A percentile compares a stretch with the other conserved stretches of the same genome.
phyloP scores from a whole-genome alignment of 257 asterid species.

The Salvia hispanica region DNA sequence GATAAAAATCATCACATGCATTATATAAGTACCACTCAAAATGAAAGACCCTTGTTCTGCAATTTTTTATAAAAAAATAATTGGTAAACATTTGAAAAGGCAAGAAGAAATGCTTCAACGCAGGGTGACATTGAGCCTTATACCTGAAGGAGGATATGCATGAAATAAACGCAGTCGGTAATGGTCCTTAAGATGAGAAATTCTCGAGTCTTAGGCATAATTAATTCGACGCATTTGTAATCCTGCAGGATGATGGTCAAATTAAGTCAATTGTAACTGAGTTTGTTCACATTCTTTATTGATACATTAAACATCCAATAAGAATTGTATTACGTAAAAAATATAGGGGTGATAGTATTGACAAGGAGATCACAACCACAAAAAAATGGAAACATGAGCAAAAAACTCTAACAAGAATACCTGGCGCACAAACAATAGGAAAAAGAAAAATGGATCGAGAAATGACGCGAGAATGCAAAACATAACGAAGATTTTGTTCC shows the following conservation, averaged over 20 bases:
- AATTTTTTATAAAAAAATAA: neutral
- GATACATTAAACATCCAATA: neutral
- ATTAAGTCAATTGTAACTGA: neutral
- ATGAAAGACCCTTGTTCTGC: too few relatives aligned
- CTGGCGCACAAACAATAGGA: conserved; percentile 56
- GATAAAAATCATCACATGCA: too few relatives aligned
- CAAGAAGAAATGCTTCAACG: neutral
- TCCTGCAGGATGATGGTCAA: conserved; percentile 41
- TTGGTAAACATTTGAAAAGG: neutral
- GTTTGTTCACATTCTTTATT: conserved; percentile 1
- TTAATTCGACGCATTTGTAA: conserved; percentile 61
- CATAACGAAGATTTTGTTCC: conserved; percentile 79
- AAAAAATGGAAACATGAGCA: neutral
- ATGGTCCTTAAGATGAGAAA: conserved; percentile 65
- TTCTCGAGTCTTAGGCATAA: conserved; percentile 58
- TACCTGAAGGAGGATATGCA: conserved; percentile 93
- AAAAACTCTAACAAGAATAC: conserved; percentile 38
- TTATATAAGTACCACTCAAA: too few relatives aligned
- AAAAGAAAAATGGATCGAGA: conserved; percentile 83
- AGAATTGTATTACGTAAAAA: neutral
- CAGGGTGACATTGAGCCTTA: conserved; percentile 9
- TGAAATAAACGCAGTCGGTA: conserved; percentile 68
- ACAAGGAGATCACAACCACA: neutral
- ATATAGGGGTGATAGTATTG: neutral
- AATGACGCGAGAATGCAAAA: conserved; percentile 70